Evolutionary conservation across 331 rosid genomes (phyloP).

Genomic region (Telfairia occidentalis): DNA sequence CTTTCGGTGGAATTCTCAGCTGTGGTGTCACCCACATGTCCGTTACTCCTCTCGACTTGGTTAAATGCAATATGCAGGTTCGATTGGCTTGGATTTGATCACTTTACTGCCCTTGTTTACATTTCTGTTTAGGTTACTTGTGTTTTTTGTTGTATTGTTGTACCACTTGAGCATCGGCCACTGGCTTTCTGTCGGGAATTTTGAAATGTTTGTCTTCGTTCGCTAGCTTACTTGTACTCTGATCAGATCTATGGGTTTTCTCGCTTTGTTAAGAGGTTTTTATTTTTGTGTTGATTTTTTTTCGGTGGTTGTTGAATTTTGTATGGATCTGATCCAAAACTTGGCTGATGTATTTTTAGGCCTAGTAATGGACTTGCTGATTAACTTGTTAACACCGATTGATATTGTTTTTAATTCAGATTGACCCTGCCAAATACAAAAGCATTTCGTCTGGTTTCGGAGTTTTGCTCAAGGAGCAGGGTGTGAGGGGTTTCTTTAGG

Average conservation of each 20-base stretch:
- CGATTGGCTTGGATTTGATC: conserved; percentile 20
- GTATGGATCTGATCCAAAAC: conserved; percentile 2
- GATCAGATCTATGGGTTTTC: not conserved
- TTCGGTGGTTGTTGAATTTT: not conserved
- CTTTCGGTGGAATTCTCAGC: conserved; percentile 72
- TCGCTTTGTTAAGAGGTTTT: not conserved
- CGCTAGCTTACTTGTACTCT: not conserved
- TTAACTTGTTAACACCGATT: not conserved
- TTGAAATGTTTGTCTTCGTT: not conserved
- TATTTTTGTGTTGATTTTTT: not conserved
- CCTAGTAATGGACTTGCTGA: not conserved
- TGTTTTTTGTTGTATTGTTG: too few relatives aligned
- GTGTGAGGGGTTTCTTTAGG: conserved; percentile 68
- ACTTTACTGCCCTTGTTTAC: not conserved
- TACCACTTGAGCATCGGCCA: too few relatives aligned
- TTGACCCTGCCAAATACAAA: conserved; percentile 85
- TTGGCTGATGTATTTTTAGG: not conserved
- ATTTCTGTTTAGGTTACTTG: not conserved
- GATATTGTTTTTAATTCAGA: conserved; percentile 33
- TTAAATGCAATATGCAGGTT: conserved; percentile 99
- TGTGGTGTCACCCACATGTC: conserved; percentile 96
- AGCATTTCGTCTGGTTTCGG: conserved; percentile 86
- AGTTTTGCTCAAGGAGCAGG: conserved; percentile 81
- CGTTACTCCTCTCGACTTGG: conserved; percentile 93
- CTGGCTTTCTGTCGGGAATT: not conserved